phyloP scores from a whole-genome alignment of 2,329 filamentous ascomycete species.

The Calonectria pseudoreteaudii region DNA sequence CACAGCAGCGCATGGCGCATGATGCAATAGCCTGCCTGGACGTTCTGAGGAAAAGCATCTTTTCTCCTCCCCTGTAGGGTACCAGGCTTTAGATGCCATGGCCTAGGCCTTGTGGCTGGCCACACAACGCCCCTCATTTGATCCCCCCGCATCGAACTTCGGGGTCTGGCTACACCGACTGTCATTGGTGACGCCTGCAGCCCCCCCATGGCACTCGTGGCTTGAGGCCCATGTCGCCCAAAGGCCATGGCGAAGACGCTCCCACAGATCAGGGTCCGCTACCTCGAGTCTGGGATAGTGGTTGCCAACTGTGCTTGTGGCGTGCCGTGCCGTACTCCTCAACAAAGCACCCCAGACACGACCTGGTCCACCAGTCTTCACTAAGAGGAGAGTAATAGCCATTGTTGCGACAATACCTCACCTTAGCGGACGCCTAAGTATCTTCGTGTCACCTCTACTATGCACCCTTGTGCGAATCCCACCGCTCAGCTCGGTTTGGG shows the following conservation, averaged over 20 bases:
- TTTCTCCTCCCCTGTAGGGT: background rate
- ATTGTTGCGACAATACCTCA: slow-evolving; percentile 16
- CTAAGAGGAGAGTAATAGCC: background rate
- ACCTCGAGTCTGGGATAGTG: background rate
- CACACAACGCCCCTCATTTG: slow-evolving; percentile 33
- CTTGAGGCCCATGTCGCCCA: slow-evolving; percentile 14
- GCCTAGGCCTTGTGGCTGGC: slow-evolving; percentile 24
- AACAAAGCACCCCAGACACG: slow-evolving; percentile 33
- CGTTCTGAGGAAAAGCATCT: background rate
- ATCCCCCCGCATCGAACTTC: slow-evolving; percentile 39
- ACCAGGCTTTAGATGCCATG: background rate
- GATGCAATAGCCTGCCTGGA: background rate
- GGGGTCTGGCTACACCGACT: slow-evolving; percentile 26
- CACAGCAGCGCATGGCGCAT: background rate
- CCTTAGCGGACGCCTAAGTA: slow-evolving; percentile 22
- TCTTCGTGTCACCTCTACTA: slow-evolving; percentile 14
- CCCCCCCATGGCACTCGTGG: slow-evolving; percentile 14
- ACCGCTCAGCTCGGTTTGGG: background rate
- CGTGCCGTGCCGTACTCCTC: slow-evolving; percentile 26
- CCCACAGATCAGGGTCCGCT: slow-evolving; percentile 7
- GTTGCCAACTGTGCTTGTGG: slow-evolving; percentile 12
- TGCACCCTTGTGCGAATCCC: background rate
- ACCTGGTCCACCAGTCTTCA: background rate
- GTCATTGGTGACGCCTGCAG: slow-evolving; percentile 29
- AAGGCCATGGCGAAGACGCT: slow-evolving; percentile 18